Evolutionary conservation across 2,329 filamentous ascomycete genomes (phyloP).

Genomic region (Blastomyces gilchristii): DNA sequence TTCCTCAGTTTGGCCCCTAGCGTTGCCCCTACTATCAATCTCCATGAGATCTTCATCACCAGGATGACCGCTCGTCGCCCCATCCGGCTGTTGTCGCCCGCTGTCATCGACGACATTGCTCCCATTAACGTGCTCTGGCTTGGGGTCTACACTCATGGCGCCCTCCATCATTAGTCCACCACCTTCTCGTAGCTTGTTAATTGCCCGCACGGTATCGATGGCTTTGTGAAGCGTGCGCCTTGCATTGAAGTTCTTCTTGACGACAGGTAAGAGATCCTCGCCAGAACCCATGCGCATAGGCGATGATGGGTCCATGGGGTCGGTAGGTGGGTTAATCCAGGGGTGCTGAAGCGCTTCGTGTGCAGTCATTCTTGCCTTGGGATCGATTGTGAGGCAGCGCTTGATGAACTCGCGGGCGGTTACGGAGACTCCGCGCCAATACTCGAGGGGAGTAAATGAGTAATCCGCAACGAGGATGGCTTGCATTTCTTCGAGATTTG

Average conservation of each 20-base stretch:
- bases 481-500: constrained; percentile 98
- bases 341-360: constrained; percentile 60
- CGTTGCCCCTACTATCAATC: constrained; percentile 50
- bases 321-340: constrained; percentile 52
- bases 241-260: constrained; percentile 63
- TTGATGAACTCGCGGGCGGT: constrained; percentile 86
- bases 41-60: constrained; percentile 42
- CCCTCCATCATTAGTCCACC: constrained; percentile 55
- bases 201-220: constrained; percentile 57
- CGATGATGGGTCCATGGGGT: constrained; percentile 28
- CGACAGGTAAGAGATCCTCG: constrained; percentile 51
- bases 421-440: constrained; percentile 88
- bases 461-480: constrained; percentile 96
- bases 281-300: constrained; percentile 27
- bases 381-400: constrained; percentile 82
- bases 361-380: constrained; percentile 76
- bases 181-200: constrained; percentile 56
- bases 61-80: constrained; percentile 19
- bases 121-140: constrained; percentile 37
- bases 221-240: constrained; percentile 55
- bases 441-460: constrained; percentile 84
- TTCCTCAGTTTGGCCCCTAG: constrained; percentile 51
- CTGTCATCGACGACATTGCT: constrained; percentile 33
- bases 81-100: constrained; percentile 17
- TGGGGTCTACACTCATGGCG: constrained; percentile 47